Conservation (phyloP, 371 early-diverging fungal genomes). For the Thermomucor indicae-seudaticae region DNA sequence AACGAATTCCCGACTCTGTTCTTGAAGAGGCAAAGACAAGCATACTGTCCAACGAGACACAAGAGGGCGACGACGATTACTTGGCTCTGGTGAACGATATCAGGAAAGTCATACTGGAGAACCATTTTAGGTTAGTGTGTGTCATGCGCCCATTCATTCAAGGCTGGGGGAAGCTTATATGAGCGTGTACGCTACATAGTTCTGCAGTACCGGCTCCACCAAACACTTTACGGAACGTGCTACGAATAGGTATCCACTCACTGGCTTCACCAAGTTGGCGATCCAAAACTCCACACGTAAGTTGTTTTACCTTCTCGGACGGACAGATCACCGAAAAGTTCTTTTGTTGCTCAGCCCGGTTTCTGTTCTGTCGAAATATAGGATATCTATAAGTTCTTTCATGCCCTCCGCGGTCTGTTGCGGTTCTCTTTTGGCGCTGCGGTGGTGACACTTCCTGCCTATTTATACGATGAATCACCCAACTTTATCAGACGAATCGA, state of each 20-base stretch:
- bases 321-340: background rate
- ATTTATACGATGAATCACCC: slow-evolving; percentile 59
- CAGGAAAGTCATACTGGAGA: slow-evolving; percentile 50
- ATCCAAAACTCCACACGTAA: slow-evolving; percentile 54
- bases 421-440: slow-evolving; percentile 76
- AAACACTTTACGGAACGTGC: slow-evolving; percentile 49
- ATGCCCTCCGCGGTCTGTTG: slow-evolving; percentile 71
- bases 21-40: slow-evolving; percentile 47
- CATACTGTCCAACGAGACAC: slow-evolving; percentile 34
- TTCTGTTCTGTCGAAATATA: slow-evolving; percentile 6
- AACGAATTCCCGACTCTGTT: slow-evolving; percentile 45
- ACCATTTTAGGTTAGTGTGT: slow-evolving; percentile 51
- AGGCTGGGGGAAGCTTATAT: background rate
- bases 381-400: slow-evolving; percentile 70
- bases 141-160: background rate
- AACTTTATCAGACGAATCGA: slow-evolving; percentile 71
- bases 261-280: slow-evolving; percentile 79
- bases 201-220: slow-evolving; percentile 48
- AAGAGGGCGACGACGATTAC: slow-evolving; percentile 49
- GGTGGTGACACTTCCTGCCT: slow-evolving; percentile 79
- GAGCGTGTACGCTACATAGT: slow-evolving; percentile 17
- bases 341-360: no score
- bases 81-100: slow-evolving; percentile 53
- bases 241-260: slow-evolving; percentile 77
- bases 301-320: background rate